Percentiles rank a stretch among this genome's conserved stretches.
phyloP scores from a whole-genome alignment of 2,329 filamentous ascomycete genomes.

The Calonectria hawksworthii region DNA sequence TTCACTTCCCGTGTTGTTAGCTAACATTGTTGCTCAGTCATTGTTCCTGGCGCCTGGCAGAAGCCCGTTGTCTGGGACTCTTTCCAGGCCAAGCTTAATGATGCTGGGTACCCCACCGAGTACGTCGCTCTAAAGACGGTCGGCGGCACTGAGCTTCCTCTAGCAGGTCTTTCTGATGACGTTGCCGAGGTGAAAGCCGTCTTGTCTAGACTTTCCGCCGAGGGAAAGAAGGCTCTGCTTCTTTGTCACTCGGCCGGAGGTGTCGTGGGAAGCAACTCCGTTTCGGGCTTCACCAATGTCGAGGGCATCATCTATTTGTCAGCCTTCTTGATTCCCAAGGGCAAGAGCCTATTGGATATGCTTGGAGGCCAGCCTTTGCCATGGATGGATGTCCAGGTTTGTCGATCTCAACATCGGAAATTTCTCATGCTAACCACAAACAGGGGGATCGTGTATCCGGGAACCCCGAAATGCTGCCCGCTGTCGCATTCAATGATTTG shows the following conservation, averaged over 20 bases:
- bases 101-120: neutral
- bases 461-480: neutral
- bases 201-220: neutral
- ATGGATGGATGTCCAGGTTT: neutral
- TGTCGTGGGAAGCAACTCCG: neutral
- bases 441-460: neutral
- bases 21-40: neutral
- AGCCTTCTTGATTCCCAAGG: neutral
- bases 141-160: neutral
- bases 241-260: neutral
- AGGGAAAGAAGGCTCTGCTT: neutral
- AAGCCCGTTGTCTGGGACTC: neutral
- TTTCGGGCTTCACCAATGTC: neutral
- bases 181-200: neutral
- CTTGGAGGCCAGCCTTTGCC: neutral
- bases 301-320: neutral
- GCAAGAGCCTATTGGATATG: neutral
- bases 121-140: neutral
- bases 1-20: neutral
- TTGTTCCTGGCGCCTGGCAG: constrained; percentile 5
- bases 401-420: neutral
- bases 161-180: neutral
- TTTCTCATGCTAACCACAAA: neutral
- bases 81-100: neutral
- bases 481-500: neutral